Conservation (phyloP, 768 basidiomycete genomes). For the Lenzites betulinus region DNA sequence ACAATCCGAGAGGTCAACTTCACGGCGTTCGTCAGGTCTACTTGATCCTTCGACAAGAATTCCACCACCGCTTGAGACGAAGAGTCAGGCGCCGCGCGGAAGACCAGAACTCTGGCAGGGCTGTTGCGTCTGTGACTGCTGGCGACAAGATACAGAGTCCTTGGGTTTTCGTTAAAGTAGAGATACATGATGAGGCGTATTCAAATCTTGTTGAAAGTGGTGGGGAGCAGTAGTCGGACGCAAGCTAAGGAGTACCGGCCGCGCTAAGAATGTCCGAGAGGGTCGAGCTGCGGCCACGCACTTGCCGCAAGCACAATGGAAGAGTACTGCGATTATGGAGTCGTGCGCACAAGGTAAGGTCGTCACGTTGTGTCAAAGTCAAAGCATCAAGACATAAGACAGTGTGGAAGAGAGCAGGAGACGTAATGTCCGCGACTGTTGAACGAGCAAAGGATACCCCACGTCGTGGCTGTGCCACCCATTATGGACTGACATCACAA, state of each 20-base stretch:
- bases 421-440: too few relatives aligned
- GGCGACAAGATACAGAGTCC: slow-evolving; percentile 73
- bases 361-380: too few relatives aligned
- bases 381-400: neutral
- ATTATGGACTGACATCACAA: neutral
- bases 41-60: slow-evolving; percentile 72
- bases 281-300: neutral
- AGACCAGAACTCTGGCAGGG: slow-evolving; percentile 66
- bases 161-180: slow-evolving; percentile 66
- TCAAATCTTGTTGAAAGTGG: neutral
- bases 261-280: neutral
- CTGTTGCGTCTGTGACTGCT: slow-evolving; percentile 58
- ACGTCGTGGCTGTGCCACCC: neutral
- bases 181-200: slow-evolving; percentile 59
- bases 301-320: neutral
- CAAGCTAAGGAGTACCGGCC: neutral
- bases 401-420: neutral
- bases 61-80: slow-evolving; percentile 80
- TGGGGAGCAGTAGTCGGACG: too few relatives aligned
- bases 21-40: slow-evolving; percentile 65
- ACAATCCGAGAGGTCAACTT: slow-evolving; percentile 70
- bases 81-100: slow-evolving; percentile 57
- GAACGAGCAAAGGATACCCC: neutral
- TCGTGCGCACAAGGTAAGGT: too few relatives aligned
- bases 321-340: too few relatives aligned